Base-by-base conservation (phyloP, 2,329 filamentous ascomycete genomes). In the Aspergillus eucalypticola region DNA sequence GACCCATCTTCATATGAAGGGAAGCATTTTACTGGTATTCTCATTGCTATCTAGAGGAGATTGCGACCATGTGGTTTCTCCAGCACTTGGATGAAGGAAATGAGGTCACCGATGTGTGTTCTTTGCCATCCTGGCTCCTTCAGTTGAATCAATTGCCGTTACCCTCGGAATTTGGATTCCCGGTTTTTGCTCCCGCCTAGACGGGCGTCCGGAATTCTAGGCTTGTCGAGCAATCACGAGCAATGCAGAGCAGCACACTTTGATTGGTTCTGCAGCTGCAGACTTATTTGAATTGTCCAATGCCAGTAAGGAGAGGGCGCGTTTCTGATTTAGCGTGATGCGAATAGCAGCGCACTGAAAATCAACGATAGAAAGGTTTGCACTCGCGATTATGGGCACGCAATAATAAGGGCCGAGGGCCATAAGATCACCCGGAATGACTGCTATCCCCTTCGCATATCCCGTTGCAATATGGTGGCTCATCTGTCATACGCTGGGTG, bases 1-100 rank as follows among this genome's bases (percentile, higher is more conserved):
- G 52, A 35, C 54, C 42, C 27, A 38, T 56, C 54, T 48, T 49
- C 54, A 56, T 50, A 48, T 56, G 54, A 56, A 56, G 41, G 32
- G 44, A 29, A 15, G 46, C n/a, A 23, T 32, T 8, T 13, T 35
- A 35, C 23, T 15, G 13, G 23, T 25, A 32, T 29, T 25, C 44
- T 10, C 21, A 42, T 15, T 29, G 23, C 25, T n/a, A 23, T 49
- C 19, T 5, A 7, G 44, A 25, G 19, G 10, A 23, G 21, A 15
- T 49, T 23, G 44, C 25, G 46, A 29, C 15, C 46, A 29, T 50
- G 46, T 50, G 46, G 46, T 50, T 7, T 10, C 5, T 5, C 19
- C 13, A n/a, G 46, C 23, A 17, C 23, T 29, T 29, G 46, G 41
- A 48, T 25, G 6, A 15, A 27, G 23, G 23, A 48, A 13, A 44